Evolutionary conservation across 805 yeast genomes (phyloP).

Genomic region (Naumovozyma baii): DNA sequence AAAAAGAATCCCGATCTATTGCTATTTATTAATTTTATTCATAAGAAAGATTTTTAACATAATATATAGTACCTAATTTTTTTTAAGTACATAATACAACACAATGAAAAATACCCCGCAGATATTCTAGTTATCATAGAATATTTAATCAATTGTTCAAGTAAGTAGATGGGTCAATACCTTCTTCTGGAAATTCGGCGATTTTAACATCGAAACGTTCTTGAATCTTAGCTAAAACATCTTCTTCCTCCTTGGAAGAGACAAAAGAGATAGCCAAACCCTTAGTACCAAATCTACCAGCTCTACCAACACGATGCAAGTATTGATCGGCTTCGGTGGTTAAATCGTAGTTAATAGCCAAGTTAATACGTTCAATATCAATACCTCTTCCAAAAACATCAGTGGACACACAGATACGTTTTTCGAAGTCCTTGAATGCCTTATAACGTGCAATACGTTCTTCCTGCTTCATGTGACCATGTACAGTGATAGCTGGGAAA

Average conservation of each 20-base stretch:
- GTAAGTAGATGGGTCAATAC: constrained; percentile 94
- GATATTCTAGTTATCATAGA: background rate
- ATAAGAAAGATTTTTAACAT: background rate
- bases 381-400: constrained; percentile 99
- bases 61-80: background rate
- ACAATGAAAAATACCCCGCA: background rate
- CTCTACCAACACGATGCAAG: constrained; percentile 98
- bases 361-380: constrained; percentile 95
- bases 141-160: constrained; percentile 65
- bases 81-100: background rate
- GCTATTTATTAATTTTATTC: background rate
- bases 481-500: constrained; percentile 96
- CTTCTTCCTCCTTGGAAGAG: constrained; percentile 76
- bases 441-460: constrained; percentile 96
- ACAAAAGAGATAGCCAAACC: constrained; percentile 93
- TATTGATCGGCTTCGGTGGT: constrained; percentile 96
- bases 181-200: constrained; percentile 92
- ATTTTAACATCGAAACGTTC: constrained; percentile 95
- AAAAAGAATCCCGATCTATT: background rate
- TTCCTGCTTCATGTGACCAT: constrained; percentile 90
- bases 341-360: constrained; percentile 95
- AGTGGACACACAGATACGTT: constrained; percentile 96
- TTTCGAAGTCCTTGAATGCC: constrained; percentile 93
- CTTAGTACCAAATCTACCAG: constrained; percentile 99
- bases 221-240: constrained; percentile 84